Base-by-base conservation (phyloP, 2,329 filamentous ascomycete species). In the Aspergillus calidoustus region DNA sequence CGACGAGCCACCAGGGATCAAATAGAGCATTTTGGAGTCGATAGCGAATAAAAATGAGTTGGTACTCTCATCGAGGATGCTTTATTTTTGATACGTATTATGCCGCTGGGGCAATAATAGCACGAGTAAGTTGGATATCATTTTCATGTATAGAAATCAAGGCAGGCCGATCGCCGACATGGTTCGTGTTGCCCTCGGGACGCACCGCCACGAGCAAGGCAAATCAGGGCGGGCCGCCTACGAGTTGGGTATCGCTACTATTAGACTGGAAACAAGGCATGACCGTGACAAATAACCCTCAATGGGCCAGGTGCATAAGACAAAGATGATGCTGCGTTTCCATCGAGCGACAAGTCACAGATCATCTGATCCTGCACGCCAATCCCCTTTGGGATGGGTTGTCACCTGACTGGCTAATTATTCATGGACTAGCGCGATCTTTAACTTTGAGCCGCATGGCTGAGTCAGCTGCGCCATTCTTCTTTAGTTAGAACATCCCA, bases 361-460 rank as follows among this genome's bases (percentile, higher is more conserved):
- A 64, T 67, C 66, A 66, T 60, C 60, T 69, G 66, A 68, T 60
- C 56, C 50, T 19, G 56, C 43, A 22, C 59, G 58, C 59, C 47
- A 61, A 57, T 48, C 67, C 59, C 41, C 52, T 61, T 65, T 54
- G 8, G 67, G 58, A 49, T 43, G 17, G 8, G 1, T 3, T 34
- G 51, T 62, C 64, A 68, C 53, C 38, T 62, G 51, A 56, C 0
- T 22, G 41, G 9, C 74, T 76, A 77, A 41, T 19, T 64, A 0
- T 0, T 49, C 65, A 0, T 0, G 60, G 68, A 70, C 60, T 69
- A 68, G 69, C 51, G 58, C 3, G 0, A 41, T 57, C 58, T 75
- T 74, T 75, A 75, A 66, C 71, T 77, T 75, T 74, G 74, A 77
- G 75, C 75, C 75, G 71, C 75, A 76, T 66, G 17, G 56, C 53